These are phyloP conservation scores for Metrosideros polymorpha DNA, from an alignment of 441 rosid genomes.

Conservation along the genomic window DNA sequence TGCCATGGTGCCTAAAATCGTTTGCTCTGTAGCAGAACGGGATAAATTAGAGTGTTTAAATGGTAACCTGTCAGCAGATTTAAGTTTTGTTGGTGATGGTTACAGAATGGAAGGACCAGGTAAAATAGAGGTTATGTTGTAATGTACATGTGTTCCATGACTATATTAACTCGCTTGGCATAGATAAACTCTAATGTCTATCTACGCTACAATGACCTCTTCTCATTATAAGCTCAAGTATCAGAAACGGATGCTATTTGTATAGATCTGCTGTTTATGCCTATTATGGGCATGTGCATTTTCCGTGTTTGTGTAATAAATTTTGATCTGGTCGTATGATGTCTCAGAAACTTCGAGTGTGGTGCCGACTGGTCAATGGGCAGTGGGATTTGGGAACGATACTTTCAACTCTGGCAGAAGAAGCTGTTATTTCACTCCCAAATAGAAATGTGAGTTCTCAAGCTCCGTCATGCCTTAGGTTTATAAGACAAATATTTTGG, in stretches of 20 bases:
- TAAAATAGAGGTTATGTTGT: neutral
- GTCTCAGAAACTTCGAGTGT: slow-evolving; percentile 69
- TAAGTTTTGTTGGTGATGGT: neutral
- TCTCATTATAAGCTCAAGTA: neutral
- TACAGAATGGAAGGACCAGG: neutral
- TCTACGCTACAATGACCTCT: neutral
- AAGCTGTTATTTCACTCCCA: slow-evolving; percentile 52
- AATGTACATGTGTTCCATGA: neutral
- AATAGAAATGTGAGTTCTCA: slow-evolving; percentile 54
- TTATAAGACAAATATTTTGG: neutral
- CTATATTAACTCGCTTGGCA: neutral
- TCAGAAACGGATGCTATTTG: neutral
- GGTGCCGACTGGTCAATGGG: slow-evolving; percentile 66
- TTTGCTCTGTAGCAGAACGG: neutral
- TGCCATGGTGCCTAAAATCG: neutral
- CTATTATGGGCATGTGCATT: neutral
- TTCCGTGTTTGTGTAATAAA: neutral
- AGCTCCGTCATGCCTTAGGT: neutral
- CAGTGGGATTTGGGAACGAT: slow-evolving; percentile 76
- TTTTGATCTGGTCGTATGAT: slow-evolving; percentile 1
- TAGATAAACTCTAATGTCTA: neutral
- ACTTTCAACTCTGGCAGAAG: slow-evolving; percentile 68
- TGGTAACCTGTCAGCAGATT: neutral
- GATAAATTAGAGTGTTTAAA: neutral
- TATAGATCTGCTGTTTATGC: neutral